Conservation (phyloP, 805 yeast species). For the Wickerhamomyces tratensis region DNA sequence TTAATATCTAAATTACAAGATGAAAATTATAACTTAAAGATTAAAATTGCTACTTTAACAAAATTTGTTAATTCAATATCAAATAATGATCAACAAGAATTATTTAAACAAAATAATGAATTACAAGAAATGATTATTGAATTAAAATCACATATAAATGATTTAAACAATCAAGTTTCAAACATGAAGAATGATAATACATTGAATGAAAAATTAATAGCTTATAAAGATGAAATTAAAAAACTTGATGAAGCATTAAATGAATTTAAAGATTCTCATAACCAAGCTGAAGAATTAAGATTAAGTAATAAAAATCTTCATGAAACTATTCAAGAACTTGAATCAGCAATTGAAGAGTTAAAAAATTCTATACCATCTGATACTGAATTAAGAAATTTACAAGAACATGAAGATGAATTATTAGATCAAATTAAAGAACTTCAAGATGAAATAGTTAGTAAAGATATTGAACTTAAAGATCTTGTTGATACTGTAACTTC, state of each 20-base stretch:
- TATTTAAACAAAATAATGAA: conserved; percentile 28
- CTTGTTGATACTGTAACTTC: conserved; percentile 7
- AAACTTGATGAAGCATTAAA: background rate
- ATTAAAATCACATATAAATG: conserved; percentile 12
- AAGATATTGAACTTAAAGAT: conserved; percentile 8
- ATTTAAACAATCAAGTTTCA: conserved; percentile 11
- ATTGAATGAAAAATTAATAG: background rate
- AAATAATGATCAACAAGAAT: conserved; percentile 27
- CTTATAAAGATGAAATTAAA: background rate
- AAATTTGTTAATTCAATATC: conserved; percentile 27
- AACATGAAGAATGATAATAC: background rate
- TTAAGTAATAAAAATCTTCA: no score
- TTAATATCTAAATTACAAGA: conserved; percentile 23
- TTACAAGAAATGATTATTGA: conserved; percentile 16
- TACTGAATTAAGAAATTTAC: background rate
- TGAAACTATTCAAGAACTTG: background rate
- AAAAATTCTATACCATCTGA: no score
- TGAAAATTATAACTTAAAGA: conserved; percentile 34
- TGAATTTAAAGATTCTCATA: background rate
- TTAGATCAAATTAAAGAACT: background rate
- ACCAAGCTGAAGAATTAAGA: background rate
- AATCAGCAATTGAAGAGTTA: background rate
- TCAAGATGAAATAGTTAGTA: conserved; percentile 10
- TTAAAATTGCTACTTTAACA: conserved; percentile 31
- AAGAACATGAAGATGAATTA: background rate